A percentile compares a stretch with the other conserved stretches of the same genome.
Evolutionary conservation across 2,329 filamentous ascomycete species (phyloP).

Genomic region (Gliomastix tumulicola): DNA sequence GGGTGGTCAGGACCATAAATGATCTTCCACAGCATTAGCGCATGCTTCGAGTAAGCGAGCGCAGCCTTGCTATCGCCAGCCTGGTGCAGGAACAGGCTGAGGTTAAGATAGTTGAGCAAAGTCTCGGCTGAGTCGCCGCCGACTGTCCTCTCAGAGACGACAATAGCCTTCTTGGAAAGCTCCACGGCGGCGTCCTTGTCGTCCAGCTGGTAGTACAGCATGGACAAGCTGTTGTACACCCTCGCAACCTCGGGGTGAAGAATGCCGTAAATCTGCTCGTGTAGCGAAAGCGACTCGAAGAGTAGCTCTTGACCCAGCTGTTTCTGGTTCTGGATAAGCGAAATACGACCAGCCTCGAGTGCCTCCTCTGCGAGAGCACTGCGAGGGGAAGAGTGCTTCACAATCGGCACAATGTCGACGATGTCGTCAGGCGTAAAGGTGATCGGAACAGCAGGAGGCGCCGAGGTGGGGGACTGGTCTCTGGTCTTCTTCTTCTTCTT

Average conservation of each 20-base stretch:
- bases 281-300: slow-evolving; percentile 88
- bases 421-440: slow-evolving; percentile 76
- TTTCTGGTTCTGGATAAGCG: slow-evolving; percentile 90
- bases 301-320: slow-evolving; percentile 94
- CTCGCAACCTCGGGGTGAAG: slow-evolving; percentile 93
- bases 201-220: slow-evolving; percentile 95
- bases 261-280: slow-evolving; percentile 98
- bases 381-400: slow-evolving; percentile 90
- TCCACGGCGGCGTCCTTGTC: slow-evolving; percentile 96
- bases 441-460: slow-evolving; percentile 28
- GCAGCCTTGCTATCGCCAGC: slow-evolving; percentile 83
- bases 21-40: slow-evolving; percentile 91
- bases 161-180: slow-evolving; percentile 90
- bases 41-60: slow-evolving; percentile 85
- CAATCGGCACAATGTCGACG: slow-evolving; percentile 84
- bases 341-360: slow-evolving; percentile 90
- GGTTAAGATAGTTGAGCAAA: slow-evolving; percentile 89
- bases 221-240: slow-evolving; percentile 90
- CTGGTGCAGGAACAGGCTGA: slow-evolving; percentile 89
- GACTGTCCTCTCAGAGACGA: slow-evolving; percentile 89
- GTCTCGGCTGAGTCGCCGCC: slow-evolving; percentile 93
- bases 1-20: slow-evolving; percentile 92
- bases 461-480: slow-evolving; percentile 42
- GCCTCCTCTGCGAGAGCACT: slow-evolving; percentile 92
- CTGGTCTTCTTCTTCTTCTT: slow-evolving; percentile 56